phyloP scores from a whole-genome alignment of 2,329 filamentous ascomycete species.

The Fusarium drepaniforme region DNA sequence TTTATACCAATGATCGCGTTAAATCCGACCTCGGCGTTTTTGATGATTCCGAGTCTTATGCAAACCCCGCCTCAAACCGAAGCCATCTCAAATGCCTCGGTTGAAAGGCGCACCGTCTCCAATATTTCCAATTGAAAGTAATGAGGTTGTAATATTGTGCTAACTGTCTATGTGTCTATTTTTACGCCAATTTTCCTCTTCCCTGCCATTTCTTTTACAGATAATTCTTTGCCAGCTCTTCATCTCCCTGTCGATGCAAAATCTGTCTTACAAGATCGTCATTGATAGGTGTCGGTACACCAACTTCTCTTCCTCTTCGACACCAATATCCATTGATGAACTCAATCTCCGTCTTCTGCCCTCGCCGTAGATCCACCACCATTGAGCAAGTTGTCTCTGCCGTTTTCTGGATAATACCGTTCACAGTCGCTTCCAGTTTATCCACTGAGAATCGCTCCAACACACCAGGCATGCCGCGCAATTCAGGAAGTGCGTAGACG shows the following conservation, averaged over 20 bases:
- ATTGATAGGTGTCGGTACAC: not conserved
- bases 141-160: not conserved
- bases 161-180: not conserved
- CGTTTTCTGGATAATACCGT: not conserved
- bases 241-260: not conserved
- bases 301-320: not conserved
- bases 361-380: not conserved
- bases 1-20: not conserved
- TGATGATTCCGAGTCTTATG: not conserved
- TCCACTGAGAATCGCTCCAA: not conserved
- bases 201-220: not conserved
- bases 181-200: not conserved
- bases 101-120: not conserved
- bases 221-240: not conserved
- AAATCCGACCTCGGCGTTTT: not conserved
- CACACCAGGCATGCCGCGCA: not conserved
- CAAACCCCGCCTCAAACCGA: not conserved
- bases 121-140: not conserved
- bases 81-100: not conserved
- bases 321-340: conserved; percentile 13
- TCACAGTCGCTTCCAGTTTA: not conserved
- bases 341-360: not conserved
- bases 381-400: conserved; percentile 4
- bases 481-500: not conserved
- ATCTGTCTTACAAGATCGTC: not conserved